Conservation (phyloP, 2,329 filamentous ascomycete species). For the Fusarium sp. region DNA sequence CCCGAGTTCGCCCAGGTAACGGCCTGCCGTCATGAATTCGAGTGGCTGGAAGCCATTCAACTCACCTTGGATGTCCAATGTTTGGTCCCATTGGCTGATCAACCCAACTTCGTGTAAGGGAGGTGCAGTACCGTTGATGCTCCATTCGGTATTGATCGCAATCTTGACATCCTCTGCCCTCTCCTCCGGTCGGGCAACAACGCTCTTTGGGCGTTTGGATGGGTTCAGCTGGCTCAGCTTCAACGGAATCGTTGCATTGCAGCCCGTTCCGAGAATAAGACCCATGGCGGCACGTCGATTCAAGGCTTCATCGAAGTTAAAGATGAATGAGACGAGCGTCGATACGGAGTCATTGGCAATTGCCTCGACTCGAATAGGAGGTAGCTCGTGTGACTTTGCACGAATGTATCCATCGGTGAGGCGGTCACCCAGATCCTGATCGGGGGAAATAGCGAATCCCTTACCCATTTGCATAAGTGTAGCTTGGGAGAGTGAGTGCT, state of each 20-base stretch:
- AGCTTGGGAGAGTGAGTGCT: conserved; percentile 69
- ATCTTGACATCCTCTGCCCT: conserved; percentile 66
- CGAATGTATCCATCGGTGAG: conserved; percentile 67
- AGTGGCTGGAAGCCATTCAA: conserved; percentile 81
- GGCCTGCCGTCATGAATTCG: conserved; percentile 84
- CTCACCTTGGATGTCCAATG: conserved; percentile 73
- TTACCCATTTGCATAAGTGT: conserved; percentile 76
- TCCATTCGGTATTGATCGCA: conserved; percentile 86
- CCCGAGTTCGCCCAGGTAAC: conserved; percentile 80
- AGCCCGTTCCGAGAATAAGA: conserved; percentile 82
- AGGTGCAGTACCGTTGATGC: conserved; percentile 77
- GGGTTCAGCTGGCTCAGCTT: conserved; percentile 68
- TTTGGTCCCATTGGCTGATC: conserved; percentile 75
- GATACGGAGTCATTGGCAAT: conserved; percentile 86
- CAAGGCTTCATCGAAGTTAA: conserved; percentile 69
- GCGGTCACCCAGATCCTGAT: conserved; percentile 68
- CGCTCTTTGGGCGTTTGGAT: conserved; percentile 65
- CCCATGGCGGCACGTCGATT: conserved; percentile 78
- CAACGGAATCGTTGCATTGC: conserved; percentile 82
- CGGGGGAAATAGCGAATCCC: conserved; percentile 70
- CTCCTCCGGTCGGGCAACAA: conserved; percentile 59
- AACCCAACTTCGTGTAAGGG: conserved; percentile 71
- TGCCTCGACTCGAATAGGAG: conserved; percentile 74
- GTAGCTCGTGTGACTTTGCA: conserved; percentile 59
- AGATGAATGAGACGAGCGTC: conserved; percentile 80